Percentiles rank a stretch among this genome's conserved stretches.
Evolutionary conservation across 805 yeast genomes (phyloP).

Genomic region (Nematodospora valgi): DNA sequence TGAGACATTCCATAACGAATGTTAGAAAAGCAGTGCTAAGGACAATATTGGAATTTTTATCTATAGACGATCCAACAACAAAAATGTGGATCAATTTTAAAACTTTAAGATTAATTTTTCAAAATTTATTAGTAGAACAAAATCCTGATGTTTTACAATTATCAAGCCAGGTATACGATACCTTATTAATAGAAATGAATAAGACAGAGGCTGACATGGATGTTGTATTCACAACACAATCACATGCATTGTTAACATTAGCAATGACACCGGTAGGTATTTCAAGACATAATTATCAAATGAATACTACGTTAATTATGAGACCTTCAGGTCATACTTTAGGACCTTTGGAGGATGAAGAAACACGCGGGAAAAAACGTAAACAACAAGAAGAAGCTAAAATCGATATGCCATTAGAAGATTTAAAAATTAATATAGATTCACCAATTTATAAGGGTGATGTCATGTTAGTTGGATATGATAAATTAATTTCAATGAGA

Average conservation of each 20-base stretch:
- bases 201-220: conserved; percentile 46
- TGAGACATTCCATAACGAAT: conserved; percentile 88
- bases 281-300: conserved; percentile 79
- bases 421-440: conserved; percentile 78
- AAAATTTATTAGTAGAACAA: conserved; percentile 86
- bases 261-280: conserved; percentile 94
- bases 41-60: conserved; percentile 73
- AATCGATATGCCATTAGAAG: conserved; percentile 50
- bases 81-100: conserved; percentile 78
- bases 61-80: conserved; percentile 46
- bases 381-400: conserved; percentile 25
- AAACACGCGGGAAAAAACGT: conserved; percentile 47
- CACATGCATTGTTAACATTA: conserved; percentile 58
- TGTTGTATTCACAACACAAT: conserved; percentile 51
- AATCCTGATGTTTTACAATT: conserved; percentile 65
- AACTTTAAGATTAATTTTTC: conserved; percentile 73
- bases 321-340: conserved; percentile 69
- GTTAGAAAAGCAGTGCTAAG: conserved; percentile 86
- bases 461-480: conserved; percentile 76
- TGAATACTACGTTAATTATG: conserved; percentile 72
- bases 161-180: conserved; percentile 59
- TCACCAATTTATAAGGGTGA: conserved; percentile 92
- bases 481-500: conserved; percentile 71
- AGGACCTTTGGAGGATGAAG: conserved; percentile 22
- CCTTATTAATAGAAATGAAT: conserved; percentile 47